Evolutionary conservation across 2,329 filamentous ascomycete genomes (phyloP), one percentile per base, ranked within the genome.

Genomic region (Colletotrichum agaves): DNA sequence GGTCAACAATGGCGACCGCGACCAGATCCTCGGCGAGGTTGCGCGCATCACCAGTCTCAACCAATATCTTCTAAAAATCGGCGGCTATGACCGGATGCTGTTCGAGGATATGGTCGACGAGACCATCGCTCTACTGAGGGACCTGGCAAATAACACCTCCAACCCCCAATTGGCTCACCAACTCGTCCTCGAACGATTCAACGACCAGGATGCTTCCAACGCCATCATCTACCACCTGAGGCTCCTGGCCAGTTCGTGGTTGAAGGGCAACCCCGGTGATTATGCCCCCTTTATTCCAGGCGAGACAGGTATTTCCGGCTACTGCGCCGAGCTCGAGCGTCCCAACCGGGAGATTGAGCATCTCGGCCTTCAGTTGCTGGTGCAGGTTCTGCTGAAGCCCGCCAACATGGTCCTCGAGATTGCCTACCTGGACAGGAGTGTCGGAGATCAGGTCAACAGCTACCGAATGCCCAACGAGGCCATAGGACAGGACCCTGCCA

Each of bases 291-390:
- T 93, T 76, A 85, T 97, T 27, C 80, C 83, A 5, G 87, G 88
- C 59, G 82, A 79, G n/a, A 75, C 78, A 39, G 83, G 83, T 56
- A 82, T 96, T 39, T 85, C 88, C 13, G 83, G 88, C 23, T 95
- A 96, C 78, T 93, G 91, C 76, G 78, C 84, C 43, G 84, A 86
- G 13, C 89, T 98, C 70, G 91, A 97, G 76, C 88, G 91, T 0
- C 85, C 90, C 15, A 87, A 90, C 72, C 88, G 90, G 57, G 95
- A 98, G 80, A 97, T 98, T 70, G 96, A 99, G 73, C 90, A 98
- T 73, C 82, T 97, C n/a, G 93, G 93, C 47, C 85, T 98, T 70
- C 88, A 88, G 67, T 88, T 93, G 2, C 83, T 98, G 56, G 88
- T 91, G 69, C 90, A 95, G 70, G 87, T 93, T 27, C 85, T 98